These are phyloP conservation scores for Cylindrotheca fusiformis DNA, from an alignment of 108 stramenopile genomes.

Conservation along the genomic window DNA sequence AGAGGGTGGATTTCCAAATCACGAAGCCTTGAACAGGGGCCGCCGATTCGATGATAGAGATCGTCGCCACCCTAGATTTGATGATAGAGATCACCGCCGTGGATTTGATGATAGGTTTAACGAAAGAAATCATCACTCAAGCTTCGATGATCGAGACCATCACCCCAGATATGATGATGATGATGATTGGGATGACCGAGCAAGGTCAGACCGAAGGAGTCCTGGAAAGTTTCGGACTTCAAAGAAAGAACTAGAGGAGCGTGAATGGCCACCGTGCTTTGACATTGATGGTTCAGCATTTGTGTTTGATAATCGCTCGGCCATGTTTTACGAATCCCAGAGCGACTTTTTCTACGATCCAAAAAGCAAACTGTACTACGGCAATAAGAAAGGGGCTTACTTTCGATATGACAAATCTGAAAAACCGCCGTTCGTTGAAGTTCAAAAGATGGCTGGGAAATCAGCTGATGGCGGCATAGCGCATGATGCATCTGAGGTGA, in stretches of 20 bases:
- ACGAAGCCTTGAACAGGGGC: not conserved
- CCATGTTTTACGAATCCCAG: conserved; percentile 78
- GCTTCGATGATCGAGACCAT: conserved; percentile 2
- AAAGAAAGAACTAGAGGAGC: not conserved
- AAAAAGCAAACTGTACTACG: conserved; percentile 78
- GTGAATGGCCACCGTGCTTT: conserved; percentile 77
- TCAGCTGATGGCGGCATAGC: not conserved
- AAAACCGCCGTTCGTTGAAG: conserved; percentile 32
- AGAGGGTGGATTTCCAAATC: not conserved
- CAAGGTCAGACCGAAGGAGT: not conserved
- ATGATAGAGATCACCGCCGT: not conserved
- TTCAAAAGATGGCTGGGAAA: conserved; percentile 18
- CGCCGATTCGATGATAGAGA: conserved; percentile 1
- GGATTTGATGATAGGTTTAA: not conserved
- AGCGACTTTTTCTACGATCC: conserved; percentile 85
- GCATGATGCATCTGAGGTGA: conserved; percentile 1
- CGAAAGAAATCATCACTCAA: no score
- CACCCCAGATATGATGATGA: not conserved
- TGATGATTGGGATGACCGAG: conserved; percentile 1
- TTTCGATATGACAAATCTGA: conserved; percentile 44
- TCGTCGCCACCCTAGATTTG: not conserved
- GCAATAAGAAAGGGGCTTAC: conserved; percentile 56
- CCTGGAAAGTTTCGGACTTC: not conserved
- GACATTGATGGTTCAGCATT: conserved; percentile 62
- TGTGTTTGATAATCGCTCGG: conserved; percentile 70